Evolutionary conservation across 140 eudicot species (phyloP).

Genomic region (Bidens hawaiensis): DNA sequence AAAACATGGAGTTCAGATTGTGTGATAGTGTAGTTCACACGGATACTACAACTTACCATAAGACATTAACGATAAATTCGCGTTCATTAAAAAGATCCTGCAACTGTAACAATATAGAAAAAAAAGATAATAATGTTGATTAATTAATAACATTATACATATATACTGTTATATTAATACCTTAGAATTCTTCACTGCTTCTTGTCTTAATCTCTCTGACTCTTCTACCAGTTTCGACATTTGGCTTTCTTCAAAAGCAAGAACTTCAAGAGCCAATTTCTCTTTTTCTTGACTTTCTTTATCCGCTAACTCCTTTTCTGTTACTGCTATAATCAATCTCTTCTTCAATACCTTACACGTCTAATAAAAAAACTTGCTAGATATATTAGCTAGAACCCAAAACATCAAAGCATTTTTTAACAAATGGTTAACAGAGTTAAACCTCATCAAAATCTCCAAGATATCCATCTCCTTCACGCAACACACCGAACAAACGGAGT

Average conservation of each 20-base stretch:
- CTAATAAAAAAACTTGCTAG: not conserved
- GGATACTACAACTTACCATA: conserved; percentile 7
- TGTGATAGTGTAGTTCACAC: too few relatives aligned
- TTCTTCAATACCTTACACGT: not conserved
- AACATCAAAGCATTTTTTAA: not conserved
- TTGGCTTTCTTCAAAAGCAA: not conserved
- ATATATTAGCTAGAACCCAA: not conserved
- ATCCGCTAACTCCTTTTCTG: conserved; percentile 5
- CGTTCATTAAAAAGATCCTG: not conserved
- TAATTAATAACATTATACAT: not conserved
- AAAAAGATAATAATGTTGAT: not conserved
- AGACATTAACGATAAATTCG: not conserved
- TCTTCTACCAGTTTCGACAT: not conserved
- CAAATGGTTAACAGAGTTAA: not conserved
- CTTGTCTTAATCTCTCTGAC: not conserved
- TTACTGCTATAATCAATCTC: not conserved
- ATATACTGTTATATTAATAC: not conserved
- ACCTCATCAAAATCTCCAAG: not conserved
- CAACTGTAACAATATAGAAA: conserved; percentile 1
- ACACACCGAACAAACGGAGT: not conserved
- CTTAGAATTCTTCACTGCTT: not conserved
- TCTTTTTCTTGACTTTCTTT: not conserved
- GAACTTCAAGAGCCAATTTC: not conserved
- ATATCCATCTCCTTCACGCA: not conserved
- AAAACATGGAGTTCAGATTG: not conserved